Evolutionary conservation across 1,284 basidiomycete genomes (phyloP).

Genomic region (Rhodotorula sp.): DNA sequence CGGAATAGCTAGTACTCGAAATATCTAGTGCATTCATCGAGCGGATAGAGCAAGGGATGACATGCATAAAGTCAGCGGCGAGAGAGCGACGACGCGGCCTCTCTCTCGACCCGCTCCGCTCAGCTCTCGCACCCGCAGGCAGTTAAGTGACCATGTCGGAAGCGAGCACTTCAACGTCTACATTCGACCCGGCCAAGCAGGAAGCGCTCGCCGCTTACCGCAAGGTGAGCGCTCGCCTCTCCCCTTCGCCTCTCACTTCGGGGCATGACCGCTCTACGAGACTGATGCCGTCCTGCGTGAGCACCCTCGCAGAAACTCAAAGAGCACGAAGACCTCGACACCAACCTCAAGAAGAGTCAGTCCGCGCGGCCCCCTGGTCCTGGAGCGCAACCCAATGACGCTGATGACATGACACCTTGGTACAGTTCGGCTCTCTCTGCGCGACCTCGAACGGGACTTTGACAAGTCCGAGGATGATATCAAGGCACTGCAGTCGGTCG

Average conservation of each 20-base stretch:
- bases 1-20: no score
- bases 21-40: not conserved
- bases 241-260: not conserved
- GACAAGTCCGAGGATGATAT: conserved; percentile 99
- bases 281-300: not conserved
- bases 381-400: not conserved
- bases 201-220: conserved; percentile 52
- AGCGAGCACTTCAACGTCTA: conserved; percentile 17
- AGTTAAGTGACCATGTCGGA: conserved; percentile 8
- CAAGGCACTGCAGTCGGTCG: conserved; percentile 97
- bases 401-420: not conserved
- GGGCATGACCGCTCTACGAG: not conserved
- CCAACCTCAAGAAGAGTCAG: conserved; percentile 81
- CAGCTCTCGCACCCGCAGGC: not conserved
- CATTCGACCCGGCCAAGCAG: conserved; percentile 44
- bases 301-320: conserved; percentile 71
- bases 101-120: not conserved
- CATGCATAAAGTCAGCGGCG: not conserved
- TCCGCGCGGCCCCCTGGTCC: conserved; percentile 22
- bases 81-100: conserved; percentile 1
- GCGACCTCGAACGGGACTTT: conserved; percentile 82
- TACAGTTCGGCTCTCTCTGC: conserved; percentile 53
- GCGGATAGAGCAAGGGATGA: not conserved
- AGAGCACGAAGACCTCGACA: conserved; percentile 75
- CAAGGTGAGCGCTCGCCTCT: conserved; percentile 42